These are phyloP conservation scores for Kwoniella shandongensis DNA, from an alignment of 768 basidiomycete species.

Conservation along the genomic window DNA sequence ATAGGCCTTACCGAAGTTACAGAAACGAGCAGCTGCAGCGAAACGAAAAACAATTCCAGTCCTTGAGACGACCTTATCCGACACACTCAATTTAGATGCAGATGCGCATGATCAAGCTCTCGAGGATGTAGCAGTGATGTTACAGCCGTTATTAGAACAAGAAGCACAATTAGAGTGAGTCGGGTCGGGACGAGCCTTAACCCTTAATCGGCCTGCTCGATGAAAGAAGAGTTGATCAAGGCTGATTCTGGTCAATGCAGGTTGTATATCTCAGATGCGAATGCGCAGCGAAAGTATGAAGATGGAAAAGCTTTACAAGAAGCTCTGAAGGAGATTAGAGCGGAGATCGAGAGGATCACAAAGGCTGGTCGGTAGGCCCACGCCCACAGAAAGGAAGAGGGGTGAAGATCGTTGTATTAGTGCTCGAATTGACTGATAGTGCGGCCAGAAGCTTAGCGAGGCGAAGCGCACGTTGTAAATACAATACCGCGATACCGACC, in stretches of 20 bases:
- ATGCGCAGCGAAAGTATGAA: slow-evolving; percentile 87
- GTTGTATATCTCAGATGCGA: slow-evolving; percentile 85
- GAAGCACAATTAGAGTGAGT: slow-evolving; percentile 76
- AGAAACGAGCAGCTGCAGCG: slow-evolving; percentile 34
- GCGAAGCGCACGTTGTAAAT: too few relatives aligned
- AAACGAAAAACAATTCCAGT: slow-evolving; percentile 28
- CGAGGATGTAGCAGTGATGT: slow-evolving; percentile 68
- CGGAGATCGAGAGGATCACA: slow-evolving; percentile 72
- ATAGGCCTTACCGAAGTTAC: slow-evolving; percentile 47
- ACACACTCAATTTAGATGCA: slow-evolving; percentile 15
- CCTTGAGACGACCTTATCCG: slow-evolving; percentile 32
- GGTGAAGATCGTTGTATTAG: too few relatives aligned
- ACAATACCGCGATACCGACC: too few relatives aligned
- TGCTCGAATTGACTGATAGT: too few relatives aligned
- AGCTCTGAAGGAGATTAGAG: slow-evolving; percentile 77
- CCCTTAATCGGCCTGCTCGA: too few relatives aligned
- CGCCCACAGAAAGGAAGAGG: too few relatives aligned
- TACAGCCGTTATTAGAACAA: slow-evolving; percentile 91
- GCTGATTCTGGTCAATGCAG: slow-evolving; percentile 13
- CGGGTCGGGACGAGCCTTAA: not conserved
- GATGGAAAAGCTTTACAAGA: slow-evolving; percentile 80
- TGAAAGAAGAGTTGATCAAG: not conserved
- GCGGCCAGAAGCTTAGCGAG: too few relatives aligned
- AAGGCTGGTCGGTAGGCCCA: slow-evolving; percentile 6
- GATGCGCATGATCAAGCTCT: slow-evolving; percentile 58